Evolutionary conservation across 2,329 filamentous ascomycete genomes (phyloP), one percentile per base, ranked within the genome.

Genomic region (Acarospora socialis): DNA sequence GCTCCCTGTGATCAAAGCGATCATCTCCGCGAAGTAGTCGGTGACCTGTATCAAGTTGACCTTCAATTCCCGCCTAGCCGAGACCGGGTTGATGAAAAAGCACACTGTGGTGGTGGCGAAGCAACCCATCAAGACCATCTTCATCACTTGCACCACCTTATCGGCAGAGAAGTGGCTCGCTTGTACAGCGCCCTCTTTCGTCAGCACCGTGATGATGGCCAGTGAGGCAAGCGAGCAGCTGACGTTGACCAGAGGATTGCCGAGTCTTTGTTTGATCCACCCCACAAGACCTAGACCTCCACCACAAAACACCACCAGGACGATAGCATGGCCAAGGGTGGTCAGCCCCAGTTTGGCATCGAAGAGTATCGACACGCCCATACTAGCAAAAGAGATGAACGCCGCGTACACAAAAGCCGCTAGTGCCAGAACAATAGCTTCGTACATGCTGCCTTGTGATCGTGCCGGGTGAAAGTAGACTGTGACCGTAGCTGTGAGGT

Each of bases 401-500:
- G 75, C 70, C 3, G 78, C 77, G 51, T 92, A 95, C 21, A 75
- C 56, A 38, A 93, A 81, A 2, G 84, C 86, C 20, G 79, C 63
- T 21, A 81, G 57, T 4, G 82, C 81, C 36, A 90, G 73, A 20
- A 86, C 57, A 7, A 78, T 70, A 3, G 84, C 86, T 55, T 93
- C 81, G 36, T 82, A 69, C 83, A 94, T 93, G 43, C 81, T 90
- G 1, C 87, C 87, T 16, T 77, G 71, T 12, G 82, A 82, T 36
- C 87, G 68, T 4, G 83, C 81, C 4, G 87, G 84, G 52, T 94
- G 84, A 48, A 94, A 95, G 50, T 93, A 95, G 7, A 94, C 86
- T 1, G 83, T 92, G 36, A 94, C 73, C 2, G 87, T 94, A 19
- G 84, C 84, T 31, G 93, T 83, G 49, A 93, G 77, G 55, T 94